Percentiles rank a stretch among this genome's conserved stretches.
phyloP scores from a whole-genome alignment of 371 early-diverging fungal species.

The Batkoa obscura region DNA sequence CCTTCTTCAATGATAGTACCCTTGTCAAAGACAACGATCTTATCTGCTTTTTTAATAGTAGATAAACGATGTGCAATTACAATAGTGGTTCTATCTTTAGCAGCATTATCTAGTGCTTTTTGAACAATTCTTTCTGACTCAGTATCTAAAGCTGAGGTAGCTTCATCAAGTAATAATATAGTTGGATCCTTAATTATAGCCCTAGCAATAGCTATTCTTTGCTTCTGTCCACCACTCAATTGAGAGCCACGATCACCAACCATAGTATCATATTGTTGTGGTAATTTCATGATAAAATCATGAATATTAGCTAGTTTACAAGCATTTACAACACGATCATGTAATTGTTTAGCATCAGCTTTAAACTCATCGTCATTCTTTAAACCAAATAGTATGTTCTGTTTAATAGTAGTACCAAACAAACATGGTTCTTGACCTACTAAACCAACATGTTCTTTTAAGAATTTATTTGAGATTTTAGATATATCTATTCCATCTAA shows the following conservation, averaged over 20 bases:
- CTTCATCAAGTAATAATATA: constrained; percentile 55
- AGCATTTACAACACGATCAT: constrained; percentile 36
- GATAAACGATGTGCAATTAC: constrained; percentile 60
- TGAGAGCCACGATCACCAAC: constrained; percentile 38
- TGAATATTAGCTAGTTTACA: constrained; percentile 52
- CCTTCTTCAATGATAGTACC: constrained; percentile 55
- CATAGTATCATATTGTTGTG: constrained; percentile 47
- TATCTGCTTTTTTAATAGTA: constrained; percentile 42
- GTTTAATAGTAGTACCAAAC: constrained; percentile 55
- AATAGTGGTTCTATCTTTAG: constrained; percentile 47
- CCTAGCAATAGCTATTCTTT: constrained; percentile 28
- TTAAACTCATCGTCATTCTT: constrained; percentile 29
- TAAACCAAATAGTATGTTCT: constrained; percentile 48
- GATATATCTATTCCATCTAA: constrained; percentile 36
- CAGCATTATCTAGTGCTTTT: constrained; percentile 38
- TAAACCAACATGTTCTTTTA: constrained; percentile 36
- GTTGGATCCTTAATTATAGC: constrained; percentile 43
- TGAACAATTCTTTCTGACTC: constrained; percentile 51
- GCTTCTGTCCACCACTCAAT: constrained; percentile 25
- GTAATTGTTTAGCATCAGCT: constrained; percentile 32
- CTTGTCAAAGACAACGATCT: constrained; percentile 56
- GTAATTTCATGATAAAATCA: constrained; percentile 41
- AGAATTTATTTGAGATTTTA: constrained; percentile 25
- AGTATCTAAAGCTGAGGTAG: constrained; percentile 48
- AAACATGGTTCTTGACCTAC: constrained; percentile 69